These are phyloP conservation scores for Colletotrichum costaricense DNA, from an alignment of 2,329 filamentous ascomycete species.

Conservation along the genomic window DNA sequence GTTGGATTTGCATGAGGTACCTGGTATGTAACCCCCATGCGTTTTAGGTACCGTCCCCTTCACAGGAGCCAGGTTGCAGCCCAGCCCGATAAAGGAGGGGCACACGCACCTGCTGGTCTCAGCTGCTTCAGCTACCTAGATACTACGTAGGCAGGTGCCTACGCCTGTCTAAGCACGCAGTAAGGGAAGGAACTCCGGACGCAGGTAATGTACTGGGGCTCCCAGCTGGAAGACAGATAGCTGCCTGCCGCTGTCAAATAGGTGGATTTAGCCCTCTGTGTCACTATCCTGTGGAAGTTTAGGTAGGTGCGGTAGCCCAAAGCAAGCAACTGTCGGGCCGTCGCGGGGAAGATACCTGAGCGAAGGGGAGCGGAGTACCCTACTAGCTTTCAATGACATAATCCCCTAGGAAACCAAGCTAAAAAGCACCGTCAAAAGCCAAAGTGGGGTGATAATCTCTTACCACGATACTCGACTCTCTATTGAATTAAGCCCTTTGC, in stretches of 20 bases:
- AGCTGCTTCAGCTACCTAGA: too few relatives aligned
- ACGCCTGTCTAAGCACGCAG: neutral
- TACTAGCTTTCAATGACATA: conserved; percentile 26
- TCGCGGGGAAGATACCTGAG: neutral
- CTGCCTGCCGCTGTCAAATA: neutral
- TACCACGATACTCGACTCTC: neutral
- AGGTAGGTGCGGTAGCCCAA: neutral
- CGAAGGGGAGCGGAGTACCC: neutral
- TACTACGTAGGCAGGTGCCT: too few relatives aligned
- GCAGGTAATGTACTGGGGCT: neutral
- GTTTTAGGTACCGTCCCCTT: too few relatives aligned
- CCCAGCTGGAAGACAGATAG: neutral
- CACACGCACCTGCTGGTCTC: too few relatives aligned
- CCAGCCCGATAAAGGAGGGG: too few relatives aligned
- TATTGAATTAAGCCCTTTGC: conserved; percentile 11
- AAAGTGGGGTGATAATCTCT: conserved; percentile 9
- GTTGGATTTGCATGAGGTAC: neutral
- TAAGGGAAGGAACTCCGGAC: neutral
- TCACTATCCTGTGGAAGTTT: too few relatives aligned
- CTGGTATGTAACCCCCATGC: neutral
- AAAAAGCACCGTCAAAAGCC: neutral
- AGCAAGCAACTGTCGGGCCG: neutral
- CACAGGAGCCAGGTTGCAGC: too few relatives aligned
- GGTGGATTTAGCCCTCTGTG: neutral
- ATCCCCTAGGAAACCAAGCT: conserved; percentile 5